Evolutionary conservation across 441 rosid species (phyloP).

Genomic region (Populus tomentosa): DNA sequence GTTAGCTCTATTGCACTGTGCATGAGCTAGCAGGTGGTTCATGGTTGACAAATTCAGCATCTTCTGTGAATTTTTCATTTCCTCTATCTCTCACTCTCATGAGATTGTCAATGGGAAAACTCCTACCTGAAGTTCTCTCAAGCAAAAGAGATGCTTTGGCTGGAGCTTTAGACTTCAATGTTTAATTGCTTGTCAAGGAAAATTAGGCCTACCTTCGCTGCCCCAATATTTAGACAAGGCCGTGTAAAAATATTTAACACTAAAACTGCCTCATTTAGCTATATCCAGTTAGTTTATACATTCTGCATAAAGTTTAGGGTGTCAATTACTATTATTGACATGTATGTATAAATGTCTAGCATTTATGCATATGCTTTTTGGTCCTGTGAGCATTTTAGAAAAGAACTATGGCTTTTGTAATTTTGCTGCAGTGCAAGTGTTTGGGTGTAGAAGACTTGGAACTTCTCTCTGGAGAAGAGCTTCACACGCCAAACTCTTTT

Average conservation of each 20-base stretch:
- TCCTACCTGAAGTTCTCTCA: neutral
- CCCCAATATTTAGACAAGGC: neutral
- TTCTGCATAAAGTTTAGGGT: neutral
- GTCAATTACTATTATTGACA: too few relatives aligned
- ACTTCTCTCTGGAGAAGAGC: slow-evolving; percentile 84
- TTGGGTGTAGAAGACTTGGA: slow-evolving; percentile 89
- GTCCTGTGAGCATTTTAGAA: neutral
- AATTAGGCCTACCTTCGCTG: neutral
- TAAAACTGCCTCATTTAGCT: neutral
- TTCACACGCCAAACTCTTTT: slow-evolving; percentile 78
- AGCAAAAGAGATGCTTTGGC: neutral
- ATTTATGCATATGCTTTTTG: neutral
- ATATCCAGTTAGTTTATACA: neutral
- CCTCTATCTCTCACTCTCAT: neutral
- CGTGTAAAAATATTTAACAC: neutral
- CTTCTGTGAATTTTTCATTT: neutral
- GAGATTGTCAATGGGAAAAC: neutral
- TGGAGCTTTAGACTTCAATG: neutral
- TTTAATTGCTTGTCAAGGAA: neutral
- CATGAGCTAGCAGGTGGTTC: neutral
- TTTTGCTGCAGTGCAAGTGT: slow-evolving; percentile 60
- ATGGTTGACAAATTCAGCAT: neutral
- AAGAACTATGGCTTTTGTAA: neutral
- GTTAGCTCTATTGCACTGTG: neutral
- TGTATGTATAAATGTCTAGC: neutral